These are phyloP conservation scores for Aspergillus asperescens DNA, from an alignment of 495 filamentous ascomycete species.

Conservation along the genomic window DNA sequence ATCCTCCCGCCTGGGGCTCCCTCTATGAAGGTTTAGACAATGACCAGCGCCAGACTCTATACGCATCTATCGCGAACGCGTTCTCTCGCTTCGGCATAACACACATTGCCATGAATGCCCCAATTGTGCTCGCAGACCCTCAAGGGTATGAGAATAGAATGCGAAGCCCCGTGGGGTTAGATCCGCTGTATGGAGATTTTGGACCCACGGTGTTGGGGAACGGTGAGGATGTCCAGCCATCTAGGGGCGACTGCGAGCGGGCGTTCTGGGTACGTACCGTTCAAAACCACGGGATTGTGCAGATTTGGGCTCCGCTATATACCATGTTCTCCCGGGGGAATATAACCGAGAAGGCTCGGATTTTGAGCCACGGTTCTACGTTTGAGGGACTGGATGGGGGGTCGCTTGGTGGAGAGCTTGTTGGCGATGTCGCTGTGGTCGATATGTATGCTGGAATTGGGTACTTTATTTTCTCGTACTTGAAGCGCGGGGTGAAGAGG, in stretches of 20 bases:
- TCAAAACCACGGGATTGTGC: conserved; percentile 72
- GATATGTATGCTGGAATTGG: conserved; percentile 91
- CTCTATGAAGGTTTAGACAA: conserved; percentile 31
- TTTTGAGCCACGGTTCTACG: conserved; percentile 42
- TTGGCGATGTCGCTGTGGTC: conserved; percentile 50
- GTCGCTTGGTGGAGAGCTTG: conserved; percentile 21
- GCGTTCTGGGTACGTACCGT: conserved; percentile 71
- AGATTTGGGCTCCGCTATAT: conserved; percentile 79
- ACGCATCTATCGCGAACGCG: conserved; percentile 39
- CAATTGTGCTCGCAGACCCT: conserved; percentile 44
- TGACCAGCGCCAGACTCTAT: conserved; percentile 41
- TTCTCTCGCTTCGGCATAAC: conserved; percentile 47
- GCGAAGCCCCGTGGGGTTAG: conserved; percentile 58
- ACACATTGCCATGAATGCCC: conserved; percentile 68
- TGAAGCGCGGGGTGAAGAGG: conserved; percentile 58
- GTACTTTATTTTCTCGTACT: conserved; percentile 83
- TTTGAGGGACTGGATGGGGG: conserved; percentile 30
- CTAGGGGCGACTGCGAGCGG: conserved; percentile 44
- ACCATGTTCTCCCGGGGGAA: conserved; percentile 94
- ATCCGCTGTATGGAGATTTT: conserved; percentile 63
- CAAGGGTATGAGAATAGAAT: conserved; percentile 54
- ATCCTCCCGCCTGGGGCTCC: conserved; percentile 38
- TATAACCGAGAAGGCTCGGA: conserved; percentile 76
- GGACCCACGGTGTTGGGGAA: conserved; percentile 28
- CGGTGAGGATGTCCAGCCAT: conserved; percentile 23